Evolutionary conservation across 164 flowering plant genomes (phyloP).

Genomic region (Tetrastigma voinierianum): DNA sequence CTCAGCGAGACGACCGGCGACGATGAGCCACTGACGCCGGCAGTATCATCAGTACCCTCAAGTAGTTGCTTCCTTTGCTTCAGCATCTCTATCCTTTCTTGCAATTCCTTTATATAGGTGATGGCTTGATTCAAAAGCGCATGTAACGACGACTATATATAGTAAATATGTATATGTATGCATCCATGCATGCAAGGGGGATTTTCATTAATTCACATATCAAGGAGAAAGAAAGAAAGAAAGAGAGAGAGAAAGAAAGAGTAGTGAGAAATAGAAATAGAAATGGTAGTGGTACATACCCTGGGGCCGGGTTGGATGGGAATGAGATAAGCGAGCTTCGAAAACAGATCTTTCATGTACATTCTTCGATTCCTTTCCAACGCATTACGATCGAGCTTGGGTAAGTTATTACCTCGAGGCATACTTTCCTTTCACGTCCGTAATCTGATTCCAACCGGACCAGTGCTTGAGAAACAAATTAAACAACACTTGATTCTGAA

Average conservation of each 20-base stretch:
- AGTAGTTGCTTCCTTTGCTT: background rate
- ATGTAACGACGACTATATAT: background rate
- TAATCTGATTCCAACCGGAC: no score
- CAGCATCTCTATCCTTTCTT: background rate
- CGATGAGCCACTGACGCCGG: background rate
- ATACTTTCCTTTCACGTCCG: no score
- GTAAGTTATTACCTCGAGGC: background rate
- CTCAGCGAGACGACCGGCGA: background rate
- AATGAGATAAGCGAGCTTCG: background rate
- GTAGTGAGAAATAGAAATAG: background rate
- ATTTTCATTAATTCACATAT: background rate
- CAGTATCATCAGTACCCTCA: background rate
- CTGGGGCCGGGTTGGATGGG: background rate
- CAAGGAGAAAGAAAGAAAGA: background rate
- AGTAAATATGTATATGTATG: no score
- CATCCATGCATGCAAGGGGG: background rate
- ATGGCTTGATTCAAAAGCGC: background rate
- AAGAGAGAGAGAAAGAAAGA: background rate
- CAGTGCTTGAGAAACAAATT: no score
- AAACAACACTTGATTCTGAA: no score
- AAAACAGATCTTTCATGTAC: background rate
- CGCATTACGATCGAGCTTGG: background rate
- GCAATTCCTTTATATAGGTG: constrained; percentile 1
- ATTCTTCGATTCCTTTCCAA: background rate
- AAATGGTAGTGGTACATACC: background rate